Evolutionary conservation across 805 yeast genomes (phyloP).

Genomic region (Schizosaccharomyces japonicus): DNA sequence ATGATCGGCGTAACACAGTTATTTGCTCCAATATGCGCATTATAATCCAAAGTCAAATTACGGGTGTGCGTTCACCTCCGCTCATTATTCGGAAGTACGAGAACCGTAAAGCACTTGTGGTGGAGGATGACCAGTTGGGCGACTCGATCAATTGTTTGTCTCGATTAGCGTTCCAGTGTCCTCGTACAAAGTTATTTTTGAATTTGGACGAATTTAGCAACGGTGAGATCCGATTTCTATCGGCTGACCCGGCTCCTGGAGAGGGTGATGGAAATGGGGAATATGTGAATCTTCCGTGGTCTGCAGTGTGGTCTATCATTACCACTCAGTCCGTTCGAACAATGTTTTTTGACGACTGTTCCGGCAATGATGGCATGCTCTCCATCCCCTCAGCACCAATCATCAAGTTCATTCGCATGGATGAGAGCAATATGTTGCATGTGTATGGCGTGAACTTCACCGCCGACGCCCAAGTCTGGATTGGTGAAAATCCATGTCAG

Average conservation of each 20-base stretch:
- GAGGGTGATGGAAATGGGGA: neutral
- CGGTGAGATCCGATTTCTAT: neutral
- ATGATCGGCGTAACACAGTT: neutral
- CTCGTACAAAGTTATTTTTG: neutral
- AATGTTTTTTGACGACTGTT: neutral
- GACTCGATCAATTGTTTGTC: neutral
- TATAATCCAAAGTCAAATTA: neutral
- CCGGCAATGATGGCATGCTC: neutral
- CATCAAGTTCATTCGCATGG: neutral
- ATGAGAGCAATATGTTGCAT: neutral
- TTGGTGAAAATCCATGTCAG: neutral
- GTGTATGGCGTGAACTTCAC: neutral
- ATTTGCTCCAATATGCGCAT: neutral
- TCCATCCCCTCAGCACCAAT: neutral
- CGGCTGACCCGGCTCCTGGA: too few species aligned
- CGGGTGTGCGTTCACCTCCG: neutral
- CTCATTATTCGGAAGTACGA: neutral
- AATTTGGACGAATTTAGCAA: neutral
- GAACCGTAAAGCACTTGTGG: neutral
- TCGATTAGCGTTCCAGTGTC: constrained; percentile 1
- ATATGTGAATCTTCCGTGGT: neutral
- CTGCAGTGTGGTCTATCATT: constrained; percentile 1
- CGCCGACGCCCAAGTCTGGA: neutral
- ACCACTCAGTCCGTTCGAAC: neutral
- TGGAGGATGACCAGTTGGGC: too few species aligned